A percentile compares a stretch with the other conserved stretches of the same genome.
These are phyloP conservation scores for Coemansia sp. DNA, from an alignment of 192 early-diverging fungal species.

Conservation along the genomic window DNA sequence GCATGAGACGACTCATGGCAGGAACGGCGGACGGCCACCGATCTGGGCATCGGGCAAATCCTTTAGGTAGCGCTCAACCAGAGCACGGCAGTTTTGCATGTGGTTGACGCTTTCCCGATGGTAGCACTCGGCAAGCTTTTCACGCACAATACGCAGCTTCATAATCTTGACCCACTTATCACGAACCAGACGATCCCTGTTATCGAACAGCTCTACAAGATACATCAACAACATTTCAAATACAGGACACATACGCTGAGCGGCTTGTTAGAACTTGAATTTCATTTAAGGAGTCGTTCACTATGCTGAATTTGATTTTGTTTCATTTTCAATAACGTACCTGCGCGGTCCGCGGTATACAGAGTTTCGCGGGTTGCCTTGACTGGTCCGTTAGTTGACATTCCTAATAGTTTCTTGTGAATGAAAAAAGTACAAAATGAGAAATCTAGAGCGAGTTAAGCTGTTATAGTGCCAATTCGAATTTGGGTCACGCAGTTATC, in stretches of 20 bases:
- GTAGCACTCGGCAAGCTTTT: constrained; percentile 91
- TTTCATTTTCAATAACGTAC: constrained; percentile 30
- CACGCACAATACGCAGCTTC: constrained; percentile 79
- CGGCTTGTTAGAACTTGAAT: not conserved
- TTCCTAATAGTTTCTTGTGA: constrained; percentile 1
- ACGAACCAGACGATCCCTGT: constrained; percentile 73
- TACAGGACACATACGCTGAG: not conserved
- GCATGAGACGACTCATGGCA: constrained; percentile 6
- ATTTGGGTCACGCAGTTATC: not conserved
- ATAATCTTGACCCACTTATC: constrained; percentile 90
- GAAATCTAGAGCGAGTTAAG: not conserved
- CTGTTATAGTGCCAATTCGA: not conserved
- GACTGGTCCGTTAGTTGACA: constrained; percentile 26
- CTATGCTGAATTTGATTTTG: not conserved
- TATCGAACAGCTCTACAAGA: constrained; percentile 44
- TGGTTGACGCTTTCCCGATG: constrained; percentile 91
- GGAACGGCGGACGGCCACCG: constrained; percentile 37
- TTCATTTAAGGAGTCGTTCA: no score
- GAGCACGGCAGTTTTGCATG: constrained; percentile 84
- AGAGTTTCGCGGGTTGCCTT: constrained; percentile 52
- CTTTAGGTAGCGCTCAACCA: constrained; percentile 79
- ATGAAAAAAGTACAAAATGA: constrained; percentile 1
- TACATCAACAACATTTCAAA: not conserved
- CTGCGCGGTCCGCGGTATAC: constrained; percentile 53
- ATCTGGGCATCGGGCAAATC: constrained; percentile 48